phyloP scores from a whole-genome alignment of 305 asterid genomes.

The Fraxinus latifolia region DNA sequence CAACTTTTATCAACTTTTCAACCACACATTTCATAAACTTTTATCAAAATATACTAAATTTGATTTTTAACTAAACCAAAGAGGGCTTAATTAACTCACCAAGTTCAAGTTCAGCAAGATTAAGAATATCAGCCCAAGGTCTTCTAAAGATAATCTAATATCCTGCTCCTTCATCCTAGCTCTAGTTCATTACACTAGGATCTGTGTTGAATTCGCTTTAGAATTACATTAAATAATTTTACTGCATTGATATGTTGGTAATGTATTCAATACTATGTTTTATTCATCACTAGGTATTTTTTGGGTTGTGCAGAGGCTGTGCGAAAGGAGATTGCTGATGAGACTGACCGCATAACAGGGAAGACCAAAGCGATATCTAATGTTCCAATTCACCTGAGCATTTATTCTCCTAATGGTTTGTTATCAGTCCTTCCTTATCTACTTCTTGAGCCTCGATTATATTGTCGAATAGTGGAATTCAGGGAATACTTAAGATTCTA shows the following conservation, averaged over 20 bases:
- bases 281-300: slow-evolving; percentile 31
- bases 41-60: background rate
- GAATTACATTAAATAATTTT: slow-evolving; percentile 10
- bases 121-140: background rate
- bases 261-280: slow-evolving; percentile 25
- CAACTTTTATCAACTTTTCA: background rate
- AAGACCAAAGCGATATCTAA: slow-evolving; percentile 79
- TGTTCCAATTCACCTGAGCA: slow-evolving; percentile 90
- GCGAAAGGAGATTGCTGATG: slow-evolving; percentile 87
- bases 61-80: background rate
- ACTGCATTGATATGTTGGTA: slow-evolving; percentile 18
- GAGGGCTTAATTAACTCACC: background rate
- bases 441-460: slow-evolving; percentile 6
- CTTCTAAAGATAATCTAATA: background rate
- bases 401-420: slow-evolving; percentile 92
- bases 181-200: background rate
- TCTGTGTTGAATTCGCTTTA: slow-evolving; percentile 16
- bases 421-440: slow-evolving; percentile 23
- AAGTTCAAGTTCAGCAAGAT: background rate
- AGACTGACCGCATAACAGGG: slow-evolving; percentile 95
- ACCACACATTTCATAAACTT: background rate
- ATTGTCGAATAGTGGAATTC: slow-evolving; percentile 1
- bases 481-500: slow-evolving; percentile 15
- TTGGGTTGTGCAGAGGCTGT: slow-evolving; percentile 73
- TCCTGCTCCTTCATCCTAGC: background rate